Percentiles rank a stretch among this genome's conserved stretches.
phyloP scores from a whole-genome alignment of 129 eudicot species.

The Flaveria linearis region DNA sequence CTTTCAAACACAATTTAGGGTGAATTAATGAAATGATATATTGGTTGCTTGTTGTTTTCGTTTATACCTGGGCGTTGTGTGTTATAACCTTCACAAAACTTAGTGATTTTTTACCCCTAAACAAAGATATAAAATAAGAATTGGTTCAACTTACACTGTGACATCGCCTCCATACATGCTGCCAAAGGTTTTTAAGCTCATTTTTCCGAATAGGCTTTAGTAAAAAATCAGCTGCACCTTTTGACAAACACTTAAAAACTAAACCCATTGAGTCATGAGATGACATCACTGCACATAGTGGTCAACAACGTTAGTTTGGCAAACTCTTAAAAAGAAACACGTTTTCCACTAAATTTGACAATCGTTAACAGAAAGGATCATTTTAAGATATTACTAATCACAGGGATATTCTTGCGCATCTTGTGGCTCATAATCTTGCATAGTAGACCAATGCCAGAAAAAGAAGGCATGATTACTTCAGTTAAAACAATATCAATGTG shows the following conservation, averaged over 20 bases:
- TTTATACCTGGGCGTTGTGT: neutral
- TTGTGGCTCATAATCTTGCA: slow-evolving; percentile 84
- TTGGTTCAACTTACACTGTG: slow-evolving; percentile 61
- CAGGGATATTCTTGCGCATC: slow-evolving; percentile 77
- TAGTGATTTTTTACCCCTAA: neutral
- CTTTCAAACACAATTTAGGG: neutral
- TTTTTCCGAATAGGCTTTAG: slow-evolving; percentile 86
- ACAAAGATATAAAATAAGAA: neutral
- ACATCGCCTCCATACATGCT: slow-evolving; percentile 94
- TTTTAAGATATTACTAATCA: slow-evolving; percentile 61
- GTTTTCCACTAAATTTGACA: neutral
- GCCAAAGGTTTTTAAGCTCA: slow-evolving; percentile 96
- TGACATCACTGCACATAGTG: slow-evolving; percentile 83
- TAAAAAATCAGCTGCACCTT: slow-evolving; percentile 92
- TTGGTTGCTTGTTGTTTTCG: neutral
- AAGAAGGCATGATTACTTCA: slow-evolving; percentile 76
- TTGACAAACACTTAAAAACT: slow-evolving; percentile 82
- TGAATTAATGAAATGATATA: neutral
- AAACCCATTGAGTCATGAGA: slow-evolving; percentile 90
- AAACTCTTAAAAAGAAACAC: slow-evolving; percentile 1
- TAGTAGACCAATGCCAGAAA: slow-evolving; percentile 73
- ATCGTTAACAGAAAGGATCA: neutral
- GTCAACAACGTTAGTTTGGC: slow-evolving; percentile 27
- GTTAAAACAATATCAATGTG: slow-evolving; percentile 79
- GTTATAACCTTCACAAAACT: neutral